phyloP scores from a whole-genome alignment of 768 basidiomycete genomes.

The Trametes maxima region DNA sequence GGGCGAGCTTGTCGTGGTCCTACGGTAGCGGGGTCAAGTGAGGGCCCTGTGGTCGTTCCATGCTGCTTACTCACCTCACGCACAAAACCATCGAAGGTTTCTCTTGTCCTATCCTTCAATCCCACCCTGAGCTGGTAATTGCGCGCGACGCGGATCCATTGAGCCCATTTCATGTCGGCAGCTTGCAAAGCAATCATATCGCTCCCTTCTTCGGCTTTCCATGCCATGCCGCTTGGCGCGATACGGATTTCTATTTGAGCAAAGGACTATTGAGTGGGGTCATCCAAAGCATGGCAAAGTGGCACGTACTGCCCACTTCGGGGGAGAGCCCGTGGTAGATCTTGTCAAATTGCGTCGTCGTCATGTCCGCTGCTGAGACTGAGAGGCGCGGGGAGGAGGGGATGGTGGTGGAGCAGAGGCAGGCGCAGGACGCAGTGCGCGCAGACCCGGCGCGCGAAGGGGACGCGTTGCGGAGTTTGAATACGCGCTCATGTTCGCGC shows the following conservation, averaged over 20 bases:
- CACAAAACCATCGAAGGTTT: slow-evolving; percentile 92
- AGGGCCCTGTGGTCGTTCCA: not conserved
- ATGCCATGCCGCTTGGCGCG: slow-evolving; percentile 88
- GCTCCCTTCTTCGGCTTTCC: slow-evolving; percentile 80
- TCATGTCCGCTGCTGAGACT: slow-evolving; percentile 43
- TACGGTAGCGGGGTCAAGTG: slow-evolving; percentile 33
- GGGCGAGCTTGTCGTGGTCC: slow-evolving; percentile 89
- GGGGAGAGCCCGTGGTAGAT: slow-evolving; percentile 76
- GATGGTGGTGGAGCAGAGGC: slow-evolving; percentile 23
- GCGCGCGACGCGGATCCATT: slow-evolving; percentile 91
- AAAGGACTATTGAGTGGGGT: slow-evolving; percentile 6
- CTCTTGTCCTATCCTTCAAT: slow-evolving; percentile 72
- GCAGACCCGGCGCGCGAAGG: slow-evolving; percentile 19
- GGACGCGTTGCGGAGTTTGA: slow-evolving; percentile 34
- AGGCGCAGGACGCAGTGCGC: slow-evolving; percentile 21
- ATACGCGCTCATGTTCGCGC: slow-evolving; percentile 26
- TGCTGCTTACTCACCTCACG: slow-evolving; percentile 67
- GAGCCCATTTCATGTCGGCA: slow-evolving; percentile 81
- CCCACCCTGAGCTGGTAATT: slow-evolving; percentile 88
- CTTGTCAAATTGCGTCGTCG: slow-evolving; percentile 83
- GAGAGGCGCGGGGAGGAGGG: slow-evolving; percentile 20
- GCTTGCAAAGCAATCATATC: slow-evolving; percentile 64
- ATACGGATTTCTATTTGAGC: slow-evolving; percentile 73
- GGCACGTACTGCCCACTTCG: slow-evolving; percentile 79
- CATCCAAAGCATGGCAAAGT: not conserved